Conservation (phyloP, 805 yeast species). For the Candida oleophila region DNA sequence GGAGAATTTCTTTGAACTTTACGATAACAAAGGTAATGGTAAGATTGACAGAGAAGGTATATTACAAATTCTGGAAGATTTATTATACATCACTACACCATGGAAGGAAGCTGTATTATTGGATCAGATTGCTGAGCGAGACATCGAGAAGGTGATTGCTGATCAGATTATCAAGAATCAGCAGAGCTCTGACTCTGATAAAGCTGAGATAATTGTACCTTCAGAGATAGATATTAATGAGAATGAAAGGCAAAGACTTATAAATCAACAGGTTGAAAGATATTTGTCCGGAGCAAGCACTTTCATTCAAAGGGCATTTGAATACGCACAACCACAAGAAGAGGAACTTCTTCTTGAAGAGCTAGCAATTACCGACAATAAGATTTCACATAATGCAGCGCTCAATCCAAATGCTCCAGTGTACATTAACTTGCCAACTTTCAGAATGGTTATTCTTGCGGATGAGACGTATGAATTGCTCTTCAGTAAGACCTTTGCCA, state of each 20-base stretch:
- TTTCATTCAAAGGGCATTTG: slow-evolving; percentile 84
- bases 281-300: slow-evolving; percentile 84
- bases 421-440: slow-evolving; percentile 76
- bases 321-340: slow-evolving; percentile 76
- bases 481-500: slow-evolving; percentile 66
- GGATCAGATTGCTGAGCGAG: slow-evolving; percentile 61
- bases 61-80: slow-evolving; percentile 81
- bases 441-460: slow-evolving; percentile 90
- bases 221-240: slow-evolving; percentile 48
- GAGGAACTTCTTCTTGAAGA: slow-evolving; percentile 39
- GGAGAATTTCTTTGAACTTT: slow-evolving; percentile 75
- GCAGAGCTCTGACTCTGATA: slow-evolving; percentile 11
- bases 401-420: slow-evolving; percentile 79
- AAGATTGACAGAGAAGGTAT: slow-evolving; percentile 76
- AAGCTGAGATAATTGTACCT: slow-evolving; percentile 44
- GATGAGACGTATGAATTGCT: slow-evolving; percentile 90
- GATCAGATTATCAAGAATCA: slow-evolving; percentile 50
- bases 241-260: slow-evolving; percentile 57
- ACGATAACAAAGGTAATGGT: slow-evolving; percentile 60
- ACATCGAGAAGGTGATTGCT: slow-evolving; percentile 67
- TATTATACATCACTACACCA: slow-evolving; percentile 78
- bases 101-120: slow-evolving; percentile 73
- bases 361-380: slow-evolving; percentile 30
- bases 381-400: slow-evolving; percentile 69
- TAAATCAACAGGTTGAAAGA: slow-evolving; percentile 67